Base-by-base conservation (phyloP, 192 early-diverging fungal species). In the Umbelopsis vinacea region DNA sequence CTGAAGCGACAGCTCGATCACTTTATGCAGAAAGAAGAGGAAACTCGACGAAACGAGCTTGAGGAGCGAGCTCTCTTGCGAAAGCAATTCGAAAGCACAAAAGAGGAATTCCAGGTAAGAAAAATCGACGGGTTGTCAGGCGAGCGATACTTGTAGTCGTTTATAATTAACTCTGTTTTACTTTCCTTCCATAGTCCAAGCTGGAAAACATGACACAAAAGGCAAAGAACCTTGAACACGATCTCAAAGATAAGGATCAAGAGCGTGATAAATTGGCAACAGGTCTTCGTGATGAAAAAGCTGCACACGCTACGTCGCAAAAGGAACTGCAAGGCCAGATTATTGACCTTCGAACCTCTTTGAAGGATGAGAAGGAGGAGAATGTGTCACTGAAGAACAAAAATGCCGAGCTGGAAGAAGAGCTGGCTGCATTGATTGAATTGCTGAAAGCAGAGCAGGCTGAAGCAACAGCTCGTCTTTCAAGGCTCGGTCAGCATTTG, bases 181-280 rank as follows among this genome's bases (percentile, higher is more conserved):
- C 23, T 37, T 19, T 37, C 0, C 29, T 6, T 37, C 6, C 57
- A 17, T 35, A 63, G 57, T 22, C 26, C 29, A 63, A 63, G 19
- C 29, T 63, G 4, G 57, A 63, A 63, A 63, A 63, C 33, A 63
- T 68, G 67, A 46, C 45, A 0, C 43, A 68, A n/a, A 68, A 68
- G 43, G 46, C 67, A 40, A 68, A 68, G 26, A 48, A 47, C 15
- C 45, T 68, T 35, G 67, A 68, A 48, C 67, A 68, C 12, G 67
- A n/a, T 17, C 40, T 68, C 21, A 48, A n/a, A 45, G 40, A 21
- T 15, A 24, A 17, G 26, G 43, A 46, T 46, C 29, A 46, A 11
- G 67, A 68, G 46, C 23, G 23, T 11, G 38, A 68, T 9, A 26
- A 48, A 46, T 23, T 68, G 21, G 45, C 47, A 45, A 22, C 45